Base-by-base conservation (phyloP, 495 filamentous ascomycete species). In the Aspergillus haitiensis region DNA sequence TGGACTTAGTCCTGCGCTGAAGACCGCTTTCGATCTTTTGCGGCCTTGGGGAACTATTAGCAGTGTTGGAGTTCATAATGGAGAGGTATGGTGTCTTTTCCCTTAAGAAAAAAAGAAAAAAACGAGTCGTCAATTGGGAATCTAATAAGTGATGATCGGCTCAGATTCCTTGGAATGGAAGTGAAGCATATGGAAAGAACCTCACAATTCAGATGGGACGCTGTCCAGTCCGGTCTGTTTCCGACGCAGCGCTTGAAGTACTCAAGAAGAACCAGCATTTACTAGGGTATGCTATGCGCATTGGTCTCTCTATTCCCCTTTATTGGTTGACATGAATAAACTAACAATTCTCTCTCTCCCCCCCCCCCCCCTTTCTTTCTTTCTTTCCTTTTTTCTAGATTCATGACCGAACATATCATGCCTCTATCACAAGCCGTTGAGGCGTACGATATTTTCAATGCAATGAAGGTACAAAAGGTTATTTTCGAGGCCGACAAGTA, bases 361-460 rank as follows among this genome's bases (percentile, higher is more conserved):
- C 4, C 8, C 37, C 37, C 49, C 39, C 55, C 33, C 36, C 27
- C 11, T 32, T 46, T 7, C 46, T 48, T 42, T 36, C 15, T 11
- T 58, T 40, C 7, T 54, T 40, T 52, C 55, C 56, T 55, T n/a
- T 12, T 13, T 18, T 32, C 7, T 61, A 92, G 92, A 44, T 97
- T 97, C 78, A 95, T 97, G 90, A 85, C 87, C 7, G 91, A 96
- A 59, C 92, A 93, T 69, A 88, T 96, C 66, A 96, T 97, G 91
- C 90, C 90, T 18, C 79, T 97, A 44, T 82, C 83, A 3, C 78
- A 91, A 60, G 94, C 92, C 2, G 86, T 92, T 12, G 89, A 93
- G 70, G 94, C 88, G 8, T 97, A 96, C 75, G 88, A 95, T 42
- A 71, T 97, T 18, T 97, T 97, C 75, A 90, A 98, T 66, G 85